phyloP scores from a whole-genome alignment of 2,329 filamentous ascomycete species.

The Grosmannia clavigera region DNA sequence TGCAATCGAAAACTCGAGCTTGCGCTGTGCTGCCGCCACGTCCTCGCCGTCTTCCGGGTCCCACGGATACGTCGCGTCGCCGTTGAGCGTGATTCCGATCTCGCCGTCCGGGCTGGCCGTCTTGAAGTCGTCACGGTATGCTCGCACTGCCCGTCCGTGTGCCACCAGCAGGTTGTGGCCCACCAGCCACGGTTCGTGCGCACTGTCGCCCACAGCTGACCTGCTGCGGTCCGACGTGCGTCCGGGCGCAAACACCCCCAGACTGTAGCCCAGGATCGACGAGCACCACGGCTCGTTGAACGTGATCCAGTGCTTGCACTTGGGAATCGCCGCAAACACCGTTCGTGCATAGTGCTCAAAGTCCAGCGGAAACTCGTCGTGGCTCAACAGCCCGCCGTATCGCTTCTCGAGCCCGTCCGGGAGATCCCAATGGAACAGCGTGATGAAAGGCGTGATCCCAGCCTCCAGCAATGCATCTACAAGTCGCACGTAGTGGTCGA shows the following conservation, averaged over 20 bases:
- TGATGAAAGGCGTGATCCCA: constrained; percentile 70
- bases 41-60: constrained; percentile 64
- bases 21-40: constrained; percentile 63
- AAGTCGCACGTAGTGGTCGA: constrained; percentile 68
- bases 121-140: constrained; percentile 76
- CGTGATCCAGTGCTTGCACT: constrained; percentile 80
- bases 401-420: constrained; percentile 66
- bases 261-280: constrained; percentile 66
- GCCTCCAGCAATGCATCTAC: constrained; percentile 65
- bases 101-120: constrained; percentile 41
- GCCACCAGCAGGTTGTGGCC: constrained; percentile 72
- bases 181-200: constrained; percentile 69
- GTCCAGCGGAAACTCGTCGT: constrained; percentile 70
- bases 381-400: constrained; percentile 71
- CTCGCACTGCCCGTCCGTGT: constrained; percentile 69
- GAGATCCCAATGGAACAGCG: constrained; percentile 80
- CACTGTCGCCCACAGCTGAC: constrained; percentile 59
- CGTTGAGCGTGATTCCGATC: constrained; percentile 82
- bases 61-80: constrained; percentile 74
- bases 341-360: constrained; percentile 68
- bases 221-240: constrained; percentile 63
- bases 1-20: constrained; percentile 75
- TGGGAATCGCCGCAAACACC: constrained; percentile 60
- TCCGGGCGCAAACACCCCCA: constrained; percentile 71
- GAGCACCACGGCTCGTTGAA: constrained; percentile 88